Base-by-base conservation (phyloP, 208 protist genomes). In the Porcisia deanei region DNA sequence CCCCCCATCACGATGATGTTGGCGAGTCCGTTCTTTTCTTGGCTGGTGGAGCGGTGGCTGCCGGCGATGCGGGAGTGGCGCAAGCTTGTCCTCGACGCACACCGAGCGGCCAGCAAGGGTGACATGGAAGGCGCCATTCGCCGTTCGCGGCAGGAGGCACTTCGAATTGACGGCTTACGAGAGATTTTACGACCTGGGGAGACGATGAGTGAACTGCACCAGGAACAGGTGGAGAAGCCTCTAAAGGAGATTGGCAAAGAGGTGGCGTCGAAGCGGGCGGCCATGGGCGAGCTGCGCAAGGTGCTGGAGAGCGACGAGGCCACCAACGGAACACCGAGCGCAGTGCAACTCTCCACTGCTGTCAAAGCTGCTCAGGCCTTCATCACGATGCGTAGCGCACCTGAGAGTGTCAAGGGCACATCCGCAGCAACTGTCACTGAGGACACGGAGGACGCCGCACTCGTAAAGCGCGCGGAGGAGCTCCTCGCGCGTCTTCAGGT, bases 161-260 rank as follows among this genome's bases (percentile, higher is more conserved):
- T 95, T 41, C n/a, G 64, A 9, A 73, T 91, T 53, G 75, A 81
- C 30, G 70, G 76, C 52, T 52, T 95, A 49, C 84, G 88, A 43
- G 89, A 91, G n/a, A 90, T 95, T n/a, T 79, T 95, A 30, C 82
- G 77, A 1, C 84, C 85, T 20, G 83, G 74, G 20, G 87, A 95
- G 73, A 88, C 91, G 2, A 55, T 93, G n/a, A 77, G 79, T 20
- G 84, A 85, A 5, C 78, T 95, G 18, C 69, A 87, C 20, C 72
- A 79, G 14, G 58, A 79, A 5, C 45, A 93, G n/a, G 60, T 95
- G 2, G 86, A 84, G 34, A 58, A 75, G 66, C 87, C 91, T 2
- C 71, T 95, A 16, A 61, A 75, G 37, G 76, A 80, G 71, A 25
- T 93, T 37, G 82, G 53, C 25, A 75, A 73, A 39, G 69, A 64